Evolutionary conservation across 2,329 filamentous ascomycete genomes (phyloP), one percentile per base, ranked within the genome.

Genomic region (Ophiognomonia clavigignenti-juglandacearum): DNA sequence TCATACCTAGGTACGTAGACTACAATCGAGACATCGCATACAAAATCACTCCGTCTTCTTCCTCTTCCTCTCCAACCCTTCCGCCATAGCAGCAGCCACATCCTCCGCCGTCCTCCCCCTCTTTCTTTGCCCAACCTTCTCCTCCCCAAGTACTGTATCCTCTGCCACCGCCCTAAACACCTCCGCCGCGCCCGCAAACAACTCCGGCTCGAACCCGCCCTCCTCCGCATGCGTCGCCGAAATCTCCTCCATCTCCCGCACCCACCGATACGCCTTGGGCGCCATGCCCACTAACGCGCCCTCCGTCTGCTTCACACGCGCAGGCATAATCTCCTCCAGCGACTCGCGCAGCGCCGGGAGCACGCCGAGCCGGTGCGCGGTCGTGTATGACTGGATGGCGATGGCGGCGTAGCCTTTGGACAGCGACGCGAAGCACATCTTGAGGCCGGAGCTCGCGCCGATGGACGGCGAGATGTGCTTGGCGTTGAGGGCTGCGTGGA

Each of bases 211-310:
- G 61, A 85, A 87, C 0, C 83, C 83, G 1, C 81, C 84, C 45
- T 85, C 82, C 35, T 78, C 74, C 6, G 66, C 65, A 61, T 88
- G 83, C 4, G 83, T 86, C 48, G 74, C 68, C 4, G 77, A 78
- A 58, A 91, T 88, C 70, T 90, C 81, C 56, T 82, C 75, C 86
- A 91, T 89, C 69, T 90, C 86, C 27, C 74, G 70, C 0, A 88
- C 82, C 85, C 86, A 91, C 10, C 86, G 71, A 61, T 89, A 89
- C 16, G 86, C 86, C 66, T 90, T 91, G 7, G 81, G 79, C 20
- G 84, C 74, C 76, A 89, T 86, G 13, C 63, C 68, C 4, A 75
- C 68, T 23, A 61, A 47, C 9, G 56, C 67, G 26, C 60, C 68
- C 56, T 78, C 73, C 0, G 73, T 78, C 41, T 64, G 59, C 22